Base-by-base conservation (phyloP, 2,329 filamentous ascomycete species). In the Aspergillus tamarii region DNA sequence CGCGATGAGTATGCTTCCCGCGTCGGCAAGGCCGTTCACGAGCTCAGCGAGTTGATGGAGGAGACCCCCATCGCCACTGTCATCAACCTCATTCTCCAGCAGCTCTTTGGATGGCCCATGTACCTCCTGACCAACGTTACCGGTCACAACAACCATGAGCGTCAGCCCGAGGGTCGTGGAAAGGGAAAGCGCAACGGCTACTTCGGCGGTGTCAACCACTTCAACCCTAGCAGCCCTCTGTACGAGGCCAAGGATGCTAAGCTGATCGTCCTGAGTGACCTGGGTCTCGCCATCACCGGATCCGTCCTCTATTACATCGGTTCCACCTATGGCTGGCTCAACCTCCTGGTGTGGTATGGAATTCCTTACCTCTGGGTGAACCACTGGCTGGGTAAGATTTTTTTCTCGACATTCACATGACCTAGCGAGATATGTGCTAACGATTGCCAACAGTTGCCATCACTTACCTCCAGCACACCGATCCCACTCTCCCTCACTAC, bases 331-430 rank as follows among this genome's bases (percentile, higher is more conserved):
- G 95, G 95, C 75, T 94, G 89, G 84, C 78, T 84, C 76, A 98
- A 97, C 84, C 84, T 98, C 78, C 82, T 91, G 64, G 91, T 99
- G 67, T 98, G 95, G 94, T 99, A 99, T 83, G 89, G 94, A 75
- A 76, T 96, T 64, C 95, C 95, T 43, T 99, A 98, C 80, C 85
- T 97, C 66, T 97, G 94, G 94, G 94, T 97, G 62, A 96, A 98
- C 87, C 93, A 97, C 88, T 98, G 94, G 94, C 91, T 98, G 62
- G 92, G 92, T 95, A 89, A 86, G 91, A 86, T 53, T 39, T 41
- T 39, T 41, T 58, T 61, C 10, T 50, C 41, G n/a, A 21, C 12
- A n/a, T 28, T 59, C 19, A 53, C 46, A 34, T n/a, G 48, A 19
- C 34, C 54, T 26, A 57, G 57, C 58, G 46, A 45, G 60, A 50